Percentiles rank a stretch among this genome's conserved stretches.
Evolutionary conservation across 805 yeast genomes (phyloP).

Genomic region (Sugiyamaella floridensis): DNA sequence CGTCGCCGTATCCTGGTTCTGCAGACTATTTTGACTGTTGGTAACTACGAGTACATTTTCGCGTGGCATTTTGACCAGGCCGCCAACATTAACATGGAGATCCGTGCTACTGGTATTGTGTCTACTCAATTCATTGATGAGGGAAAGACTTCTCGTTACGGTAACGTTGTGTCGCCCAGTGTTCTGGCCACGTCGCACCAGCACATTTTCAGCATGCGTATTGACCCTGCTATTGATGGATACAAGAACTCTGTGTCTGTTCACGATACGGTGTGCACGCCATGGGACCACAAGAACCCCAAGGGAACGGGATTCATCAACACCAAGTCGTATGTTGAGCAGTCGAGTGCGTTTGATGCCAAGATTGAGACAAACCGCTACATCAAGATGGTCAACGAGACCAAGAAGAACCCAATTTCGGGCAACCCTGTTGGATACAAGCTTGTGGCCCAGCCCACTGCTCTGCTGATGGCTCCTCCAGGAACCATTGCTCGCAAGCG

Average conservation of each 20-base stretch:
- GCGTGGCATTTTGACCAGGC: conserved; percentile 70
- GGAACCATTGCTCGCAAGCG: conserved; percentile 62
- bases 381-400: conserved; percentile 70
- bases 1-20: conserved; percentile 76
- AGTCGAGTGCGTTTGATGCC: conserved; percentile 65
- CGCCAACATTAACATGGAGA: conserved; percentile 71
- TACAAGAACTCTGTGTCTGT: conserved; percentile 62
- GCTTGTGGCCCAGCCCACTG: conserved; percentile 68
- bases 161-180: conserved; percentile 72
- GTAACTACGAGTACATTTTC: conserved; percentile 73
- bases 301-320: conserved; percentile 63
- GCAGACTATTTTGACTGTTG: conserved; percentile 80
- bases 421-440: conserved; percentile 74
- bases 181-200: conserved; percentile 83
- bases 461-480: conserved; percentile 64
- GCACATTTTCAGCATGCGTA: conserved; percentile 70
- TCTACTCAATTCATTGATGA: conserved; percentile 80
- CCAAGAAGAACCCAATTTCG: conserved; percentile 59
- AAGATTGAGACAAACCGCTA: conserved; percentile 71
- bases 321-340: conserved; percentile 58
- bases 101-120: conserved; percentile 80
- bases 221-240: conserved; percentile 79
- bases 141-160: conserved; percentile 55
- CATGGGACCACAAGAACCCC: conserved; percentile 50
- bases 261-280: conserved; percentile 62